These are phyloP conservation scores for Daldinia bambusicola DNA, from an alignment of 495 filamentous ascomycete genomes.

Conservation along the genomic window DNA sequence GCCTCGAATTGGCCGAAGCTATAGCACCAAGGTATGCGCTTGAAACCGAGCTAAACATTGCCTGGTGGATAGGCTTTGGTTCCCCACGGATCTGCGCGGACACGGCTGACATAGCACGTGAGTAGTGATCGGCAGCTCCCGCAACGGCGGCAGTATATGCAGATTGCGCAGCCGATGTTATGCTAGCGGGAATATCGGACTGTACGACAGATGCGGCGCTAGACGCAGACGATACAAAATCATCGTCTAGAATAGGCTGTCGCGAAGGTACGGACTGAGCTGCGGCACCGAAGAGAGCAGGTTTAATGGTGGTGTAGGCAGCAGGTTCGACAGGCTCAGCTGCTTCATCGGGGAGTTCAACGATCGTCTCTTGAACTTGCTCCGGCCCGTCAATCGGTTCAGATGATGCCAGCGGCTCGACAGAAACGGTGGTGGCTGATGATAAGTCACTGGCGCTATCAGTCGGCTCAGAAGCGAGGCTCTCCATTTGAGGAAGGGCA, in stretches of 20 bases:
- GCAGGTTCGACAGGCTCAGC: slow-evolving; percentile 29
- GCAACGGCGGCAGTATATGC: slow-evolving; percentile 70
- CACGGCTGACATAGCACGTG: slow-evolving; percentile 70
- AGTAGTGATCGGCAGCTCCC: slow-evolving; percentile 70
- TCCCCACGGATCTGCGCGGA: slow-evolving; percentile 74
- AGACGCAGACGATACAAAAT: slow-evolving; percentile 63
- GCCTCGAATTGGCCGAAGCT: slow-evolving; percentile 66
- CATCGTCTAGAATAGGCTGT: slow-evolving; percentile 54
- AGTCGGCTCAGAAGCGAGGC: slow-evolving; percentile 25
- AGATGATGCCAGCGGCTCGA: slow-evolving; percentile 28
- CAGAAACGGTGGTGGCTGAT: slow-evolving; percentile 6
- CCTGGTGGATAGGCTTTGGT: slow-evolving; percentile 67
- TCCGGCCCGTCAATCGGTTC: slow-evolving; percentile 40
- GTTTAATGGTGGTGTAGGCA: slow-evolving; percentile 47
- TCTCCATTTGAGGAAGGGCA: slow-evolving; percentile 28
- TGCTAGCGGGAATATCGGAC: slow-evolving; percentile 50
- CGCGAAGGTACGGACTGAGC: slow-evolving; percentile 57
- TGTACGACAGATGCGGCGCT: slow-evolving; percentile 71
- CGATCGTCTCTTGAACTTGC: slow-evolving; percentile 39
- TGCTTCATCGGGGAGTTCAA: slow-evolving; percentile 40
- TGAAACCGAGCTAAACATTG: slow-evolving; percentile 74
- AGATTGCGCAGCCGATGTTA: slow-evolving; percentile 59
- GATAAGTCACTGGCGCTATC: slow-evolving; percentile 25
- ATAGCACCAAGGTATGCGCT: slow-evolving; percentile 74
- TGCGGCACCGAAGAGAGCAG: slow-evolving; percentile 57